Evolutionary conservation across 2,329 filamentous ascomycete species (phyloP), one percentile per base, ranked within the genome.

Genomic region (Claviceps monticola): DNA sequence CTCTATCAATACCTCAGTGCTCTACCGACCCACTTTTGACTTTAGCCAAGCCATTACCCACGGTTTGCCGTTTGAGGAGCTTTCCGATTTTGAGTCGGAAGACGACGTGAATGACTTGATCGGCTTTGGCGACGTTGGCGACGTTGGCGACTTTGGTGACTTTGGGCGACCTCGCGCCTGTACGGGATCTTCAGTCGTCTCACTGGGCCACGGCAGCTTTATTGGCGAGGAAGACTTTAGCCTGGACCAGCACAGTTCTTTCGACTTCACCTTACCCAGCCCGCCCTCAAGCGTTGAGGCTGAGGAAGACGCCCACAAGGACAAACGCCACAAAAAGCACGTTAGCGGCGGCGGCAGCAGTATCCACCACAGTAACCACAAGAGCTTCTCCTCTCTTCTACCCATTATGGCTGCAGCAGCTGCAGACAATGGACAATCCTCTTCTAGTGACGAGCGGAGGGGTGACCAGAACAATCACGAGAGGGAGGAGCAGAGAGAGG

Each of bases 11-110:
- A 68, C 65, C 55, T 62, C 68, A 51, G 62, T 63, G 53, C 68
- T 65, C 62, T 67, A 61, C 59, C 69, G 65, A 54, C 55, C 60
- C 21, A 55, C 68, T 23, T 79, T 83, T 57, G 74, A 79, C 55
- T 80, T 82, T 62, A 69, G 68, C 56, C 61, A 69, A 48, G 64
- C 68, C n/a, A 57, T 72, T 23, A 70, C 73, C 58, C 71, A 77
- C 70, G 78, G 78, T 23, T 75, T 93, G 34, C 83, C 86, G 26
- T 94, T 95, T 59, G 87, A 94, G 66, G 86, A 88, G 58, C 80
- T 94, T 58, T 93, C 90, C 23, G 89, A 95, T 61, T 77, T 95
- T 52, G 90, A 95, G 66, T 89, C 86, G 1, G 90, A 95, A 61
- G 88, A 94, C 76, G 88, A 93, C 64, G 88, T 94, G 42, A 63